phyloP scores from a whole-genome alignment of 768 basidiomycete species.

The Amanita polypyramis region DNA sequence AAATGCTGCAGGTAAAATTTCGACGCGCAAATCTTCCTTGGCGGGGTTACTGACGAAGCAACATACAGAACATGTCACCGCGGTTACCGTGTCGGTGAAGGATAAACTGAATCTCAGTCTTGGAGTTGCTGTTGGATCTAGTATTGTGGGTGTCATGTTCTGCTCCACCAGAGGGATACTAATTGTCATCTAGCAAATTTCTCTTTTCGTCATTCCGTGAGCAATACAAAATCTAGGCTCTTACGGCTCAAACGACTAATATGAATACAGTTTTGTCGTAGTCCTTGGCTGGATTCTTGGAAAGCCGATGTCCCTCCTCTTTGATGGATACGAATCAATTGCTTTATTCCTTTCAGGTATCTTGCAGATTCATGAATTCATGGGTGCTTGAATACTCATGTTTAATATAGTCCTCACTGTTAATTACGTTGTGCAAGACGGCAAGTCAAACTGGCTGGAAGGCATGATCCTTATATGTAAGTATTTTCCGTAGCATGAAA shows the following conservation, averaged over 20 bases:
- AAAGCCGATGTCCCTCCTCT: constrained; percentile 71
- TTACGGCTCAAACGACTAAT: neutral
- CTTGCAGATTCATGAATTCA: constrained; percentile 5
- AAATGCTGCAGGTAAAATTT: constrained; percentile 60
- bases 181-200: constrained; percentile 52
- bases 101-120: constrained; percentile 81
- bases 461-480: constrained; percentile 43
- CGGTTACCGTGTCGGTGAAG: constrained; percentile 86
- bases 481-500: neutral
- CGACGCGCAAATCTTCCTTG: neutral
- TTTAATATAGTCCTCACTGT: constrained; percentile 58
- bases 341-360: constrained; percentile 37
- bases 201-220: constrained; percentile 77
- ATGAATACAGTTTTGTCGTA: constrained; percentile 49
- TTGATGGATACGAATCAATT: constrained; percentile 84
- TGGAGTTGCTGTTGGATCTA: constrained; percentile 83
- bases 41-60: constrained; percentile 5
- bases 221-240: constrained; percentile 15
- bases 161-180: neutral
- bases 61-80: constrained; percentile 69
- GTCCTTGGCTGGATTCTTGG: constrained; percentile 72
- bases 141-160: constrained; percentile 42
- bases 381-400: neutral
- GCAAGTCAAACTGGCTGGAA: constrained; percentile 79
- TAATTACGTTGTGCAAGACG: constrained; percentile 73